Evolutionary conservation across 2,329 filamentous ascomycete species (phyloP).

Genomic region (Penicillium janthinellum): DNA sequence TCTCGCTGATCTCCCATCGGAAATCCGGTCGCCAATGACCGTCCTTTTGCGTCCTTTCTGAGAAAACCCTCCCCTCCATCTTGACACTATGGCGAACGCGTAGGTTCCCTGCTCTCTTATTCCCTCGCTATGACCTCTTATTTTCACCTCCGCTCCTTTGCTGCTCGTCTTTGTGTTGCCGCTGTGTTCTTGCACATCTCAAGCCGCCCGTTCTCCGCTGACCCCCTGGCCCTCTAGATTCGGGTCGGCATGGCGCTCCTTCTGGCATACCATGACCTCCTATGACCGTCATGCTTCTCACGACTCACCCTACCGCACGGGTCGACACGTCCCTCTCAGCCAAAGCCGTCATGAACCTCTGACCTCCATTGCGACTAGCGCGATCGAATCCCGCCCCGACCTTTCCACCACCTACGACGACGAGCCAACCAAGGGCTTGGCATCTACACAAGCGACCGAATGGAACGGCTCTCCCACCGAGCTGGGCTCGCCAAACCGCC

Average conservation of each 20-base stretch:
- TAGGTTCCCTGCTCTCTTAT: slow-evolving; percentile 16
- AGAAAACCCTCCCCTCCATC: slow-evolving; percentile 9
- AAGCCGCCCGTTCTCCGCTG: slow-evolving; percentile 1
- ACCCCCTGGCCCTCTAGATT: slow-evolving; percentile 51
- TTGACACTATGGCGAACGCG: slow-evolving; percentile 28
- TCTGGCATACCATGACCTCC: slow-evolving; percentile 91
- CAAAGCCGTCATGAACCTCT: slow-evolving; percentile 80
- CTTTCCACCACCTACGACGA: slow-evolving; percentile 77
- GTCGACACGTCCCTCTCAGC: slow-evolving; percentile 83
- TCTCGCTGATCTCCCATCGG: slow-evolving; percentile 18
- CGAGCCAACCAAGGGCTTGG: slow-evolving; percentile 62
- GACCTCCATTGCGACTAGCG: slow-evolving; percentile 81
- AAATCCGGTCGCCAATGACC: slow-evolving; percentile 15
- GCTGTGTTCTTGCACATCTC: neutral
- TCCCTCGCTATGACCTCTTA: neutral
- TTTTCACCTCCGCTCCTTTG: neutral
- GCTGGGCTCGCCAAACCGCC: slow-evolving; percentile 62
- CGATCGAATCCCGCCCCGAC: slow-evolving; percentile 84
- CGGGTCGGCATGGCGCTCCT: slow-evolving; percentile 75
- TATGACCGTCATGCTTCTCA: slow-evolving; percentile 83
- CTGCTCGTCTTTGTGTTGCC: neutral
- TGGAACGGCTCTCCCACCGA: slow-evolving; percentile 61
- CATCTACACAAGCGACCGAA: slow-evolving; percentile 60
- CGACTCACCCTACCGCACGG: slow-evolving; percentile 90
- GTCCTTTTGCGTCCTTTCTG: slow-evolving; percentile 7